Percentiles rank a stretch among this genome's conserved stretches.
phyloP scores from a whole-genome alignment of 306 rosid species.

The Inga laurina region DNA sequence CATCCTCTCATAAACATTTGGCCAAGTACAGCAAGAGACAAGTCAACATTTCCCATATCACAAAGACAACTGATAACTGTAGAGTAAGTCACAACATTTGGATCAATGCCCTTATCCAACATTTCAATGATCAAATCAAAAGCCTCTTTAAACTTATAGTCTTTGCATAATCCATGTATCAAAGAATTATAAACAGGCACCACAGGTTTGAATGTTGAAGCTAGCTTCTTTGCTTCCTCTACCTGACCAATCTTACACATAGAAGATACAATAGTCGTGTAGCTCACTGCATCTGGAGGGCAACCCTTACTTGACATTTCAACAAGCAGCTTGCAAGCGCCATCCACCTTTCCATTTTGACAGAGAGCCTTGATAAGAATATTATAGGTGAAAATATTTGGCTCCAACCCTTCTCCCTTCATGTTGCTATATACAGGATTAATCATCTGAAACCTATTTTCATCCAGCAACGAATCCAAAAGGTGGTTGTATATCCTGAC shows the following conservation, averaged over 20 bases:
- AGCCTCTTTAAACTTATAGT: constrained; percentile 53
- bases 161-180: constrained; percentile 72
- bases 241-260: constrained; percentile 63
- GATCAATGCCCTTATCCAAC: constrained; percentile 62
- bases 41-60: constrained; percentile 51
- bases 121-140: constrained; percentile 66
- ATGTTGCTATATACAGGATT: constrained; percentile 68
- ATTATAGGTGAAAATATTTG: constrained; percentile 82
- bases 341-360: constrained; percentile 67
- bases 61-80: constrained; percentile 62
- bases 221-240: constrained; percentile 65
- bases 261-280: constrained; percentile 63
- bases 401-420: constrained; percentile 82
- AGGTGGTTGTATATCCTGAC: constrained; percentile 82
- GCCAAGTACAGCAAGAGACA: constrained; percentile 68
- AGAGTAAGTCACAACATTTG: constrained; percentile 72
- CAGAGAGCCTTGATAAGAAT: constrained; percentile 81
- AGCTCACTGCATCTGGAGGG: constrained; percentile 74
- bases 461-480: constrained; percentile 72
- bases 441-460: constrained; percentile 67
- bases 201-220: constrained; percentile 44
- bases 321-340: constrained; percentile 72
- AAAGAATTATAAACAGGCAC: constrained; percentile 81
- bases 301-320: constrained; percentile 89
- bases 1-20: constrained; percentile 78